Conservation (phyloP, 2,329 filamentous ascomycete species). For the Harringtonia lauricola region DNA sequence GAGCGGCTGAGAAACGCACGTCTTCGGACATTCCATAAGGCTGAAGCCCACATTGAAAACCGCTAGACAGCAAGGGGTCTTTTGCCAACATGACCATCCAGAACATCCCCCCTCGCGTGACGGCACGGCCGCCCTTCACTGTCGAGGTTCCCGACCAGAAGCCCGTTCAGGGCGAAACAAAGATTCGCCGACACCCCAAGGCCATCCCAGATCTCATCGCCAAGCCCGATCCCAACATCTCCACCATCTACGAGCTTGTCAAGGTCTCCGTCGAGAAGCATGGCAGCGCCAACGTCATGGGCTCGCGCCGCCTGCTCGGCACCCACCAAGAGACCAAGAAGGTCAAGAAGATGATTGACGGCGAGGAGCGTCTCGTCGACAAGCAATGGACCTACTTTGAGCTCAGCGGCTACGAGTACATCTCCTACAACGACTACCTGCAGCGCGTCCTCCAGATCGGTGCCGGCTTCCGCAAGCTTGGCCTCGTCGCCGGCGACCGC, state of each 20-base stretch:
- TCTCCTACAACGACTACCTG: constrained; percentile 70
- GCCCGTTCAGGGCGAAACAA: constrained; percentile 61
- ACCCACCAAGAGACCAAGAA: constrained; percentile 78
- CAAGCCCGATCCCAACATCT: constrained; percentile 51
- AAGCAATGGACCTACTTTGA: constrained; percentile 87
- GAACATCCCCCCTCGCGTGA: constrained; percentile 31
- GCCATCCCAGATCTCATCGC: constrained; percentile 51
- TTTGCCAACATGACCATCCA: constrained; percentile 6
- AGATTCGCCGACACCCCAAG: constrained; percentile 55
- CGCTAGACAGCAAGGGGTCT: background rate
- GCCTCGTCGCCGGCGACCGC: constrained; percentile 55
- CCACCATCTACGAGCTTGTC: constrained; percentile 68
- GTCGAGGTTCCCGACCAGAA: constrained; percentile 55
- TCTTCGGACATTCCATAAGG: background rate
- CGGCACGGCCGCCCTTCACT: constrained; percentile 53
- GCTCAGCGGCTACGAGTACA: constrained; percentile 66
- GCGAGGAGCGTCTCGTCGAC: constrained; percentile 66
- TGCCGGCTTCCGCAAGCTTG: constrained; percentile 60
- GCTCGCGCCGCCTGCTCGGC: constrained; percentile 62
- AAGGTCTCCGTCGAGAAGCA: constrained; percentile 53
- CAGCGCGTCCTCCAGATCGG: constrained; percentile 56
- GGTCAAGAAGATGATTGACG: constrained; percentile 79
- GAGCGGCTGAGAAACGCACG: background rate
- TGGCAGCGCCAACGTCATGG: constrained; percentile 55
- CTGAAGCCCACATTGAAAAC: background rate